Evolutionary conservation across 2,329 filamentous ascomycete genomes (phyloP).

Genomic region (Anthostomella pinea): DNA sequence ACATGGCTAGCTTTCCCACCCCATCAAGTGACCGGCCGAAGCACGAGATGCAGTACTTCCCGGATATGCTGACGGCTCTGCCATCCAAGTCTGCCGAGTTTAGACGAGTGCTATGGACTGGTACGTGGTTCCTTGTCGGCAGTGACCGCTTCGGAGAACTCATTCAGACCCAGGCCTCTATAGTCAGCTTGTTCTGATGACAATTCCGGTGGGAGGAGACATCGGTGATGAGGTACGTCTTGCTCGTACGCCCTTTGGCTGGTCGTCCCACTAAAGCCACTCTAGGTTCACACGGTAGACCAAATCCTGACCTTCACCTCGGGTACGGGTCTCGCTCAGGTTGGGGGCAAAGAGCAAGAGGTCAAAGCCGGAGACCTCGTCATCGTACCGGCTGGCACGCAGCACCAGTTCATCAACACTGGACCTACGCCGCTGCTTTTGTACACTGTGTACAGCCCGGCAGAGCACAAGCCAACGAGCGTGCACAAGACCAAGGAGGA

Average conservation of each 20-base stretch:
- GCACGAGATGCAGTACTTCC: slow-evolving; percentile 61
- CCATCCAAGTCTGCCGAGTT: slow-evolving; percentile 56
- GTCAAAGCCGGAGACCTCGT: slow-evolving; percentile 38
- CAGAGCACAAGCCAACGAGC: slow-evolving; percentile 57
- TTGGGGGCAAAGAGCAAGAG: slow-evolving; percentile 55
- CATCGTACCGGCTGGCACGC: slow-evolving; percentile 60
- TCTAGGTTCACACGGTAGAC: slow-evolving; percentile 55
- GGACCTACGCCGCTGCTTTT: slow-evolving; percentile 58
- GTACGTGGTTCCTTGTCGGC: slow-evolving; percentile 1
- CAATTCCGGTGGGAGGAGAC: slow-evolving; percentile 59
- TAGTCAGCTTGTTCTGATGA: slow-evolving; percentile 63
- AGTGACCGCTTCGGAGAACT: too few species aligned
- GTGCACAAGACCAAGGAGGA: slow-evolving; percentile 63
- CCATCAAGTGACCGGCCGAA: slow-evolving; percentile 39
- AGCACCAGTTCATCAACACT: slow-evolving; percentile 64
- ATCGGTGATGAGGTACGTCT: slow-evolving; percentile 61
- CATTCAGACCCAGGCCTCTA: slow-evolving; percentile 45
- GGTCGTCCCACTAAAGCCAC: slow-evolving; percentile 14
- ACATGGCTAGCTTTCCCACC: slow-evolving; percentile 30
- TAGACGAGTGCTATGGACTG: slow-evolving; percentile 59
- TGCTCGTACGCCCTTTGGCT: not conserved
- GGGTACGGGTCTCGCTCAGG: slow-evolving; percentile 55
- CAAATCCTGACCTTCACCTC: slow-evolving; percentile 64
- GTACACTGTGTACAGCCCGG: slow-evolving; percentile 61
- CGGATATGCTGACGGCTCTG: slow-evolving; percentile 50